These are phyloP conservation scores for Mortierella sp. DNA, from an alignment of 371 early-diverging fungal species.

Conservation along the genomic window DNA sequence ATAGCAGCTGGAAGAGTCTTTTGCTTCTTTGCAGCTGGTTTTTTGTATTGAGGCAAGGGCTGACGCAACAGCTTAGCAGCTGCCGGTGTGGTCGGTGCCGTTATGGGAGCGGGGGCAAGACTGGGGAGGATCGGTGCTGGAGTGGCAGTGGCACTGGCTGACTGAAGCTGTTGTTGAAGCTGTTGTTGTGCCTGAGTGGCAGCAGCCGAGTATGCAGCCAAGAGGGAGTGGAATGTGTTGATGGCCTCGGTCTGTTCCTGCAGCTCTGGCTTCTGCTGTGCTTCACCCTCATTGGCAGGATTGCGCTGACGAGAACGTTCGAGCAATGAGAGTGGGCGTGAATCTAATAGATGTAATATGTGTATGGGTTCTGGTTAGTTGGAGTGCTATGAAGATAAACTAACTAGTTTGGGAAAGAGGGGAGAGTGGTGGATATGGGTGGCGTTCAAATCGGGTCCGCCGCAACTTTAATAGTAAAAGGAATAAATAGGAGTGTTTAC, in stretches of 20 bases:
- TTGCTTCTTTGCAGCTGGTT: conserved; percentile 12
- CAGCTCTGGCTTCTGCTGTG: conserved; percentile 6
- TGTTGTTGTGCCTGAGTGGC: conserved; percentile 14
- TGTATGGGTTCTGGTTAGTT: neutral
- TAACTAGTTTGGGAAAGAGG: too few relatives aligned
- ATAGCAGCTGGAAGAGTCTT: neutral
- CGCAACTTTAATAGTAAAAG: too few relatives aligned
- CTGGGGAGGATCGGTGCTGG: conserved; percentile 8
- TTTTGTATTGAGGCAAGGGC: conserved; percentile 27
- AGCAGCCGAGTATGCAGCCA: conserved; percentile 31
- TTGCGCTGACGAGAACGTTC: conserved; percentile 50
- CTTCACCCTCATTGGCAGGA: conserved; percentile 17
- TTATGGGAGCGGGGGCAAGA: conserved; percentile 5
- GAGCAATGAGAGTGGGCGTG: conserved; percentile 37
- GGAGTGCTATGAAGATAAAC: neutral
- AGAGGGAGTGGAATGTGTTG: conserved; percentile 35
- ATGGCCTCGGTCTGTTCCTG: conserved; percentile 34
- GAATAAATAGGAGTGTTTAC: too few relatives aligned
- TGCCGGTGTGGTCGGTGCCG: conserved; percentile 43
- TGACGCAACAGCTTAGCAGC: conserved; percentile 48
- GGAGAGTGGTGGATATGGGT: neutral
- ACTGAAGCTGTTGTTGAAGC: neutral
- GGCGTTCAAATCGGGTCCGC: too few relatives aligned
- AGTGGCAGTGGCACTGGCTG: too few relatives aligned
- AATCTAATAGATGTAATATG: conserved; percentile 1